A percentile compares a stretch with the other conserved stretches of the same genome.
Evolutionary conservation across 805 yeast species (phyloP).

Genomic region (Jamesozyma spencerorum): DNA sequence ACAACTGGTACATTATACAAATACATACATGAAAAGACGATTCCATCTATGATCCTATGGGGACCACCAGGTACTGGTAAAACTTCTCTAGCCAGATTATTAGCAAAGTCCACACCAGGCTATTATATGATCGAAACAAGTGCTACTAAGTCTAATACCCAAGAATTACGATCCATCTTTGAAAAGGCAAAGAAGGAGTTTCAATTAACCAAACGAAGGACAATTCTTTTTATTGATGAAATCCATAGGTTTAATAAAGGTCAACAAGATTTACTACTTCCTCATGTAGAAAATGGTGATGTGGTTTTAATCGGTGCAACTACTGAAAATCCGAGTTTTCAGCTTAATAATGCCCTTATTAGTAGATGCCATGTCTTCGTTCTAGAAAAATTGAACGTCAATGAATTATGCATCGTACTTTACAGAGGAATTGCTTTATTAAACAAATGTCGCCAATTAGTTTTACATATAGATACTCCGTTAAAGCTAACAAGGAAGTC

Average conservation of each 20-base stretch:
- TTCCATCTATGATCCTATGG: conserved; percentile 84
- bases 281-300: conserved; percentile 75
- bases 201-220: conserved; percentile 38
- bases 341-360: conserved; percentile 69
- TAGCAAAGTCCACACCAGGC: conserved; percentile 23
- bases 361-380: conserved; percentile 80
- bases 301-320: conserved; percentile 90
- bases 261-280: conserved; percentile 83
- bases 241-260: conserved; percentile 78
- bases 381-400: conserved; percentile 41
- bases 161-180: conserved; percentile 57
- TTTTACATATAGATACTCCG: conserved; percentile 32
- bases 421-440: conserved; percentile 48
- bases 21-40: conserved; percentile 48
- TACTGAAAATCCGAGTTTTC: conserved; percentile 85
- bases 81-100: conserved; percentile 68
- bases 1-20: conserved; percentile 54
- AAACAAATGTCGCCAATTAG: conserved; percentile 49
- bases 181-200: conserved; percentile 32
- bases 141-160: conserved; percentile 56
- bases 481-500: conserved; percentile 48
- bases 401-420: conserved; percentile 46
- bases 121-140: conserved; percentile 66
- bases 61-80: conserved; percentile 95
- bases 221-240: conserved; percentile 84